phyloP scores from a whole-genome alignment of 2,329 filamentous ascomycete species.

The Exophiala oligosperma region DNA sequence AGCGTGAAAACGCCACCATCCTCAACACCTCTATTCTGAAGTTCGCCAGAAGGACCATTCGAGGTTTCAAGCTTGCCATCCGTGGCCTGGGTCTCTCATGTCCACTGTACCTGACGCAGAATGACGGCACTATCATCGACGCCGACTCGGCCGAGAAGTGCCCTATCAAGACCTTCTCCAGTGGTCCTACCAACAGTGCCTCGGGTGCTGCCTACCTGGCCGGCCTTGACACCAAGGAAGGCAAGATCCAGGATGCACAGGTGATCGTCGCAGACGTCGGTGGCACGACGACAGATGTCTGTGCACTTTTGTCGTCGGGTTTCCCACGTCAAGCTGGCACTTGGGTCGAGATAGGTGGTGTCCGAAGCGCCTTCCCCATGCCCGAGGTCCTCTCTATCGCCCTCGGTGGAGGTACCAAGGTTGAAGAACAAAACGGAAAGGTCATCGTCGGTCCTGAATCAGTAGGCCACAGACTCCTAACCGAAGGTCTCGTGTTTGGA shows the following conservation, averaged over 20 bases:
- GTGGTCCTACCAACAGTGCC: conserved; percentile 65
- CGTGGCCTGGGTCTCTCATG: conserved; percentile 51
- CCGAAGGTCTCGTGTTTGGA: conserved; percentile 54
- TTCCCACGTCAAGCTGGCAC: conserved; percentile 62
- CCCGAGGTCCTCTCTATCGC: conserved; percentile 58
- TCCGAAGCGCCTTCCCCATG: conserved; percentile 61
- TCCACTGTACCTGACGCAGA: conserved; percentile 62
- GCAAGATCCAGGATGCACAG: conserved; percentile 20
- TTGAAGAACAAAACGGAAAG: conserved; percentile 32
- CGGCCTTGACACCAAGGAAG: conserved; percentile 26
- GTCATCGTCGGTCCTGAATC: conserved; percentile 54
- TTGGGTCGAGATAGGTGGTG: conserved; percentile 59
- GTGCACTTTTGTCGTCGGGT: conserved; percentile 57
- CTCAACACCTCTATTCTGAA: conserved; percentile 62
- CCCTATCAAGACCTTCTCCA: conserved; percentile 63
- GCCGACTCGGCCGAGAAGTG: conserved; percentile 54
- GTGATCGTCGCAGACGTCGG: conserved; percentile 48
- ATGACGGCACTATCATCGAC: conserved; percentile 62
- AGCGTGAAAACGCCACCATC: conserved; percentile 65
- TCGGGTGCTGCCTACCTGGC: conserved; percentile 62
- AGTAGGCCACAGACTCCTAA: conserved; percentile 53
- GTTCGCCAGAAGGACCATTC: conserved; percentile 59
- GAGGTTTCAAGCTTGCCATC: conserved; percentile 56
- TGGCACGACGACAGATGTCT: conserved; percentile 63
- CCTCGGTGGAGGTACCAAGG: conserved; percentile 55